Evolutionary conservation across 192 early-diverging fungal species (phyloP).

Genomic region (Jimgerdemannia flammicorona): DNA sequence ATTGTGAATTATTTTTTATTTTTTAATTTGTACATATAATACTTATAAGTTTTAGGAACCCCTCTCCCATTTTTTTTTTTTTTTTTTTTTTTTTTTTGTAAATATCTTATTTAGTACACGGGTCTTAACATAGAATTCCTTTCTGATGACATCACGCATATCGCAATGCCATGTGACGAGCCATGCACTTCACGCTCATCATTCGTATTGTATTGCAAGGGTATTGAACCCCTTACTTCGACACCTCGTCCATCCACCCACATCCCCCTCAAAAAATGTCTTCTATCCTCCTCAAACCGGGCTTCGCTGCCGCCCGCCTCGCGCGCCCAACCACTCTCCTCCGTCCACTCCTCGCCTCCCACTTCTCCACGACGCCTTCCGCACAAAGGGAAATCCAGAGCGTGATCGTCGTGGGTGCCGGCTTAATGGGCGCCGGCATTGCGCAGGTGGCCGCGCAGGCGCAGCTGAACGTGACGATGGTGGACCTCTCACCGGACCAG

Average conservation of each 20-base stretch:
- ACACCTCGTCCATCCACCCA: too few relatives aligned
- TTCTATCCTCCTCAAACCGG: neutral
- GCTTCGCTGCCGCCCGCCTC: neutral
- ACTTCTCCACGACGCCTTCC: conserved; percentile 26
- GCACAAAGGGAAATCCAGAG: conserved; percentile 52
- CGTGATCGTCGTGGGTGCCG: conserved; percentile 82
- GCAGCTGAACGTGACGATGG: conserved; percentile 80
- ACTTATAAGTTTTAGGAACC: too few relatives aligned
- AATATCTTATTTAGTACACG: neutral
- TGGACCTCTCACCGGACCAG: conserved; percentile 70
- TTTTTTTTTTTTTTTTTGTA: neutral
- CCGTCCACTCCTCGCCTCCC: conserved; percentile 10
- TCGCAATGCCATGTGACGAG: too few relatives aligned
- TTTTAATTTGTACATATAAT: neutral
- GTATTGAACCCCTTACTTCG: too few relatives aligned
- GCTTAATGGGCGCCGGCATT: conserved; percentile 87
- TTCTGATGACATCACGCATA: too few relatives aligned
- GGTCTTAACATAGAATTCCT: too few relatives aligned
- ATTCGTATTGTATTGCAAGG: too few relatives aligned
- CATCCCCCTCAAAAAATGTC: neutral
- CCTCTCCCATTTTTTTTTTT: too few relatives aligned
- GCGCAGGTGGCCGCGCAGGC: conserved; percentile 84
- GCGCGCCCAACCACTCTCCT: neutral
- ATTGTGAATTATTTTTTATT: conserved; percentile 4
- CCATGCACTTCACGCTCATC: too few relatives aligned